Evolutionary conservation across 768 basidiomycete genomes (phyloP).

Genomic region (Suillus placidus): DNA sequence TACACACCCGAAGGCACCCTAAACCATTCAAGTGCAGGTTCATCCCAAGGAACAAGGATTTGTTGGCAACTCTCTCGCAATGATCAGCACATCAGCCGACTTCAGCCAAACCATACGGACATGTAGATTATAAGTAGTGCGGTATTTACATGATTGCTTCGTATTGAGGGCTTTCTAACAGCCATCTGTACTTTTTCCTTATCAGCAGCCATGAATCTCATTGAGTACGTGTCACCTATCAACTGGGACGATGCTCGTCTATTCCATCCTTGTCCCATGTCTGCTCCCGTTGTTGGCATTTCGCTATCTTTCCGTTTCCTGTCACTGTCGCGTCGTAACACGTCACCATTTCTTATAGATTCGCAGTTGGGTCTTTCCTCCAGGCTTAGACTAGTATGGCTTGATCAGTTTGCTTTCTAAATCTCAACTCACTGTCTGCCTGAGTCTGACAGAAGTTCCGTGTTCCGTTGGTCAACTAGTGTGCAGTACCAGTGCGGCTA

Average conservation of each 20-base stretch:
- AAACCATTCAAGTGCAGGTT: slow-evolving; percentile 5
- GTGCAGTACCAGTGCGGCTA: too few species aligned
- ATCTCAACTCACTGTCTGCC: background rate
- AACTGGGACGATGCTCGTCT: background rate
- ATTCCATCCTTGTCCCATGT: background rate
- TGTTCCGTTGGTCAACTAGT: too few species aligned
- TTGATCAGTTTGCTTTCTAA: background rate
- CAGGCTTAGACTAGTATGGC: background rate
- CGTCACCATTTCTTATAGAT: background rate
- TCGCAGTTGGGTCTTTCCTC: too few species aligned
- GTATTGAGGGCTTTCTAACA: background rate
- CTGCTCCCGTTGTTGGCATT: background rate
- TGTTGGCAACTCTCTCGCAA: background rate
- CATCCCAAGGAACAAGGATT: background rate
- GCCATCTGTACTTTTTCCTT: background rate
- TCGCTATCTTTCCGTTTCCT: background rate
- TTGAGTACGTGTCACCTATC: background rate
- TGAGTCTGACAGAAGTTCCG: too few species aligned
- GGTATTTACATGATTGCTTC: background rate
- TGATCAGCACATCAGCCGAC: background rate
- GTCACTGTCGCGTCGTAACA: background rate
- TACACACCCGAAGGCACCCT: background rate
- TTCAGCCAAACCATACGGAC: background rate
- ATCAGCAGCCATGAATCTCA: background rate
- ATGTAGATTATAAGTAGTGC: background rate